Base-by-base conservation (phyloP, 495 filamentous ascomycete species). In the Filosporella fistucella region DNA sequence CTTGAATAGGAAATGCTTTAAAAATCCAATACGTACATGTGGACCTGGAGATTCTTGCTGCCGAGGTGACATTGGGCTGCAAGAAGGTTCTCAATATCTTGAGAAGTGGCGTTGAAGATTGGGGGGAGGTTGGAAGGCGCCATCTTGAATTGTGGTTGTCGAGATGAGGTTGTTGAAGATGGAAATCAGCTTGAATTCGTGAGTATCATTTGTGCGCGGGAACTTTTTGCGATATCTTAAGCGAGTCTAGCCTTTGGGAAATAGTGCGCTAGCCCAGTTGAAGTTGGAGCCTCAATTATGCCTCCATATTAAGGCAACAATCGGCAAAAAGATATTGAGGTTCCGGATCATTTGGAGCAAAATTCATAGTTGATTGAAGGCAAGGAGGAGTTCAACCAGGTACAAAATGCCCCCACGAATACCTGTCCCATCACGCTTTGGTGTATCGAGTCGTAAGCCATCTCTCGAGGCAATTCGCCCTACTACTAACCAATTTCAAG, bases 21-120 rank as follows among this genome's bases (percentile, higher is more conserved):
- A n/a, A n/a, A n/a, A n/a, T n/a, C n/a, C n/a, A n/a, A n/a, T n/a
- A n/a, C n/a, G n/a, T n/a, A n/a, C 35, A 38, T 38, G 35, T 38
- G 35, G 23, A 93, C 76, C 77, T 96, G 90, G 57, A 97, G 65
- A 80, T 98, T 98, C 85, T 98, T 98, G 75, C 86, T 90, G 67
- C 93, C 93, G 55, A 98, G 81, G 76, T 98, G 93, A 71, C 81
- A 85, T 74, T 96, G 90, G 65, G 93, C 93, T 63, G 89, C 85
- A 43, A 98, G 85, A 57, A 98, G 87, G 88, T 91, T 94, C 86
- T 98, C 93, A 77, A 98, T 95, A 79, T 98, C 93, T 72, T 70
- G 64, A 54, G 70, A 71, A 45, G 76, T 80, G 57, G 75, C 71
- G 68, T 74, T 70, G 87, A 96, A 95, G 56, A 83, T 80, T 39